phyloP scores from a whole-genome alignment of 768 basidiomycete genomes.

The Suillus variegatus region DNA sequence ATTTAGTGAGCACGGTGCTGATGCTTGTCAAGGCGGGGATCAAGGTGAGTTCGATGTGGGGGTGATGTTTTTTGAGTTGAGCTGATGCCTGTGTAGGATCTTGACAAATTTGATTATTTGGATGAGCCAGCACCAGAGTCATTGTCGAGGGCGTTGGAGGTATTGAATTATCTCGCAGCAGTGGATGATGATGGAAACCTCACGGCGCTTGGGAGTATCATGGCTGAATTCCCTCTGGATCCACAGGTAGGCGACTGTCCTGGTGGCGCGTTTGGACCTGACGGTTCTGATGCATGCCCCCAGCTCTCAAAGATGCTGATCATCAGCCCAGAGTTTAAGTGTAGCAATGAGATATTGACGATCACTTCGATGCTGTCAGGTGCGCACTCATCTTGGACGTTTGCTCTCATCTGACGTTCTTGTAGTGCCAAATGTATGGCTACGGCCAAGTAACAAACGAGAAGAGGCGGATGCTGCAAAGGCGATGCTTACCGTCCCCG shows the following conservation, averaged over 20 bases:
- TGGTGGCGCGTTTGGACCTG: background rate
- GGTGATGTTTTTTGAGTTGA: background rate
- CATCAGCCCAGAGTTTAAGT: conserved; percentile 91
- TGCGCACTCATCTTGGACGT: conserved; percentile 26
- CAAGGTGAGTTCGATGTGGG: conserved; percentile 49
- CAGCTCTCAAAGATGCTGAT: conserved; percentile 91
- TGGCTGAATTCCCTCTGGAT: conserved; percentile 99
- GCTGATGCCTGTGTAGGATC: conserved; percentile 46
- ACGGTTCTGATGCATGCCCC: background rate
- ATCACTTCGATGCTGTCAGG: conserved; percentile 97
- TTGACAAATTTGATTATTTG: conserved; percentile 86
- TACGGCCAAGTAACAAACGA: conserved; percentile 84
- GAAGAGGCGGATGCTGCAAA: conserved; percentile 95
- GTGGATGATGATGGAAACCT: conserved; percentile 93
- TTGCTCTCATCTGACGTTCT: background rate
- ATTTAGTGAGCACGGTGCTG: conserved; percentile 90
- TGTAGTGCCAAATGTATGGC: conserved; percentile 84
- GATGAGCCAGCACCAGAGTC: conserved; percentile 96
- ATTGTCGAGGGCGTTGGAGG: conserved; percentile 93
- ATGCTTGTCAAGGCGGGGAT: conserved; percentile 95
- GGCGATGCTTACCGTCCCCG: conserved; percentile 83
- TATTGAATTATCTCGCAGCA: conserved; percentile 89
- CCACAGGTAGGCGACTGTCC: conserved; percentile 64
- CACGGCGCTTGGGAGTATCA: conserved; percentile 82
- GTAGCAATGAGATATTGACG: conserved; percentile 93